Evolutionary conservation across 352 stramenopile genomes (phyloP), one percentile per base, ranked within the genome.

Genomic region (Sclerospora graminicola): DNA sequence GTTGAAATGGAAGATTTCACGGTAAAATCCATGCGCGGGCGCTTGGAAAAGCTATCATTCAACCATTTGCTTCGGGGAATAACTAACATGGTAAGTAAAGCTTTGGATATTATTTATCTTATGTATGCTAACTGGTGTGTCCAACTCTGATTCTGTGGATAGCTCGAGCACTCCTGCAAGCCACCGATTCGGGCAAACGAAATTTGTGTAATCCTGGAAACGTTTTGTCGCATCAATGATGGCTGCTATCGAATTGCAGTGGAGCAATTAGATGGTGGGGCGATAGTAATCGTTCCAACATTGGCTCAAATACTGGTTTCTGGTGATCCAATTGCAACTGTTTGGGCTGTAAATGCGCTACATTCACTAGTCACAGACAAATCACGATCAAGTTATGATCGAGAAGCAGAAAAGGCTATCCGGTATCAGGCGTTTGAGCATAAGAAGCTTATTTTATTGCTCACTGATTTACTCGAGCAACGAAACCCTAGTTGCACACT

Each of bases 161-260:
- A 86, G 77, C 59, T 90, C 1, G 58, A 84, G 29, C 60, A 85
- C 27, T 72, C 73, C 2, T 72, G 65, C 28, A 86, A 83, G 24
- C 60, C 66, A 18, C 75, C 78, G 4, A 67, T 88, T 35, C 70
- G 75, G 8, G 48, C 60, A 16, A 77, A 78, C 26, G 74, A 90
- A 36, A 58, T 88, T 18, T 64, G 66, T 16, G 60, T 85, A n/a
- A 55, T 85, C 16, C 41, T 90, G 8, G 78, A 82, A 34, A 55
- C 73, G 0, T 86, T 88, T 43, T 86, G 70, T 30, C 59, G 71
- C 15, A 64, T 90, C 28, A 85, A 80, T 35, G 66, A 88, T 14
- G 75, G 75, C 0, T 84, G 72, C 33, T 90, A 84, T 59, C 60
- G 72, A 14, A 57, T 86, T 36, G 52, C 62, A 10, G 69, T 69